phyloP scores from a whole-genome alignment of 2,329 filamentous ascomycete species.

The Septoria petroselini region DNA sequence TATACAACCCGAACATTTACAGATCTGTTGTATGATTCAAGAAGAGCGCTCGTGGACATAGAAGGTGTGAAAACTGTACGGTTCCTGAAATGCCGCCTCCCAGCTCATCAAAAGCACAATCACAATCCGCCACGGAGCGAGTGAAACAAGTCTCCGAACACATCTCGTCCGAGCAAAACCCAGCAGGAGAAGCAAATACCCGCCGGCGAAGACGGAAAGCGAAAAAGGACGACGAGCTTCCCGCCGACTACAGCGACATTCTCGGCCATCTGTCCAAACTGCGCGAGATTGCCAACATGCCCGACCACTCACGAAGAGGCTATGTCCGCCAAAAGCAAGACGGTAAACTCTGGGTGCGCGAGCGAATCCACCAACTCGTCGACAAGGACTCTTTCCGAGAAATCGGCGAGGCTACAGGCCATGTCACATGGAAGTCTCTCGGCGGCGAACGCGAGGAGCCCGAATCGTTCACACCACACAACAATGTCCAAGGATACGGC shows the following conservation, averaged over 20 bases:
- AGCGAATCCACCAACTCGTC: conserved; percentile 58
- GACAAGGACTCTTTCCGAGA: conserved; percentile 57
- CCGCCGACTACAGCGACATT: conserved; percentile 61
- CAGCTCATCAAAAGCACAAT: conserved; percentile 4
- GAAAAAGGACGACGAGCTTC: conserved; percentile 45
- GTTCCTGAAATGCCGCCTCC: conserved; percentile 1
- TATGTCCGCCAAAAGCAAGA: conserved; percentile 62
- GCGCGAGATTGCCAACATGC: conserved; percentile 53
- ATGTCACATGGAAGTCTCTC: conserved; percentile 56
- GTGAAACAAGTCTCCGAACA: conserved; percentile 35
- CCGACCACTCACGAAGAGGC: conserved; percentile 53
- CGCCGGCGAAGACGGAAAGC: conserved; percentile 34
- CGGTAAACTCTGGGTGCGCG: conserved; percentile 64
- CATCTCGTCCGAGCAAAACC: conserved; percentile 12
- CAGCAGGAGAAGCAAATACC: conserved; percentile 34
- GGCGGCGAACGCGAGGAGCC: conserved; percentile 47
- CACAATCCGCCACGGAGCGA: conserved; percentile 27
- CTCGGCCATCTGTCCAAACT: conserved; percentile 56
- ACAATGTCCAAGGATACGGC: conserved; percentile 58
- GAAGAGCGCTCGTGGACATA: no score
- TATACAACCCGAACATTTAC: neutral
- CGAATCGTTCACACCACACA: conserved; percentile 55
- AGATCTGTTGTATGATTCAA: neutral
- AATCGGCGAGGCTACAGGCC: conserved; percentile 59
- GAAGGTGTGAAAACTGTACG: no score